Evolutionary conservation across 176 grass and related monocot genomes (phyloP), one percentile per base, ranked within the genome.

Genomic region (Aegilops speltoides): DNA sequence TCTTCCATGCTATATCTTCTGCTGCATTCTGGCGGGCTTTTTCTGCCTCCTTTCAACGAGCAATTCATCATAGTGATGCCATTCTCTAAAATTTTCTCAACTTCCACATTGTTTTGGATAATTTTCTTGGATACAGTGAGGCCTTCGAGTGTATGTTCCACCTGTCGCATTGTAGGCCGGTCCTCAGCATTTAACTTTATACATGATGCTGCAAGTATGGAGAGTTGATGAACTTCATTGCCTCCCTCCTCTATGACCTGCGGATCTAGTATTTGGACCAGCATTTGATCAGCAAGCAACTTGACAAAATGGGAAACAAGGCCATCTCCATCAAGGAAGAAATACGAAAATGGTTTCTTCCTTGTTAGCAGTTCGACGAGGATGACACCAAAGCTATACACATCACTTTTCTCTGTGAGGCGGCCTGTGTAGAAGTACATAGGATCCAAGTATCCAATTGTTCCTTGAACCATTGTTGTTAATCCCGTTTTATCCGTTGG

Each of bases 401-500:
- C 24, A 64, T 64, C 62, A 65, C 63, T 65, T 65, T 65, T 65
- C 63, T 65, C 63, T 16, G 25, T 65, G 13, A 65, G 63, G 63
- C 63, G 25, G 63, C 63, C 63, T 15, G 63, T 65, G 63, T 65
- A 65, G 14, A 65, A 65, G 63, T 65, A 65, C 63, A 65, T 65
- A 65, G 63, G 63, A 29, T 65, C 63, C 63, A 65, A 65, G 63
- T 65, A 65, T 15, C 63, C 63, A 29, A 65, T 65, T 65, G 63
- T 65, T 65, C 63, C 63, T 65, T 65, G 63, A 65, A 65, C 63
- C 63, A 65, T 65, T 65, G 63, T 65, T 29, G 63, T 65, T 29
- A 65, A 29, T 65, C 63, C 63, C 1, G 63, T 65, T 29, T 65
- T 65, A 29, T 65, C 63, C 12, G 6, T 65, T 29, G 63, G 63